Evolutionary conservation across 441 rosid species (phyloP), one percentile per base, ranked within the genome.

Genomic region (Hura crepitans): DNA sequence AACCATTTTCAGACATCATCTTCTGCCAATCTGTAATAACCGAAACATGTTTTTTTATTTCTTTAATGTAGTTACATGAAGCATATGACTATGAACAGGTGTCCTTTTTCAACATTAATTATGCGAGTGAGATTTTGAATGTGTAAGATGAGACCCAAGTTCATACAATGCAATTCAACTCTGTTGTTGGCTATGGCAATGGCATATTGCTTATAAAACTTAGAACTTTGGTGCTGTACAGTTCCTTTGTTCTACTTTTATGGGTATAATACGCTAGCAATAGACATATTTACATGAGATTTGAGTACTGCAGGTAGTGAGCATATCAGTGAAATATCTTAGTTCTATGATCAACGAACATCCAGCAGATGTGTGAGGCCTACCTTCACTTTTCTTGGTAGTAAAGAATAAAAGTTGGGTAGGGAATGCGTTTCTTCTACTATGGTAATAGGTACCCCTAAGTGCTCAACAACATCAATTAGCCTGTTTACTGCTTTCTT

Each of bases 391-490:
- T 61, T 27, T 39, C 53, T 54, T 47, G 65, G 35, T 30, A 61
- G 68, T 23, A 12, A 55, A 23, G 51, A 25, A 69, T 59, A 63
- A n/a, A 71, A 76, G 65, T 73, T 66, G 37, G 74, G 62, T 65
- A 64, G 55, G 72, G 64, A 64, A 76, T 78, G 55, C 42, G 33
- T 45, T 66, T 59, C 64, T 73, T 62, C 62, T 61, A 28, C 37
- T 68, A 72, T 61, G 73, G 51, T 62, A n/a, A 55, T 33, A 53
- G 56, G 69, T 46, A 47, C 42, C 68, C 60, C 56, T 49, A 18
- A 66, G 81, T 79, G 87, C 80, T 74, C 27, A 80, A 54, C 86
- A n/a, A 45, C 81, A 77, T 81, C 75, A 78, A 58, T 47, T 76
- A 71, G 74, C 78, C 84, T 78, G 72, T 81, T 6, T 20, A 28